A percentile compares a stretch with the other conserved stretches of the same genome.
Evolutionary conservation across 208 protist species (phyloP).

Genomic region (Chromosphaera perkinsii): DNA sequence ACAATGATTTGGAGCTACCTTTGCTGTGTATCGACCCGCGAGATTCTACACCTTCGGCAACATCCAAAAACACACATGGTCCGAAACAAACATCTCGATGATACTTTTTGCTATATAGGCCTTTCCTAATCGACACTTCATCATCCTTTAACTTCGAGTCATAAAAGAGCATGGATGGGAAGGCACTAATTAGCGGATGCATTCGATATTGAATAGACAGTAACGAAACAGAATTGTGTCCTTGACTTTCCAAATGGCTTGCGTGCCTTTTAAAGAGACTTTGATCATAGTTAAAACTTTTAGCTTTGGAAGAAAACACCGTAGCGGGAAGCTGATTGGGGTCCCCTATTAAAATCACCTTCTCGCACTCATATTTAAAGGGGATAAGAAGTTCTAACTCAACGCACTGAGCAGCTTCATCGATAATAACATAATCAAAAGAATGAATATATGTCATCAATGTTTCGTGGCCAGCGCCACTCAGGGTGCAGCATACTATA

Average conservation of each 20-base stretch:
- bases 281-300: slow-evolving; percentile 30
- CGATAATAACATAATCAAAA: slow-evolving; percentile 64
- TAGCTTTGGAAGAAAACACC: slow-evolving; percentile 40
- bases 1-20: too few species aligned
- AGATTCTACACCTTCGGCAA: neutral
- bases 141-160: slow-evolving; percentile 22
- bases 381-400: slow-evolving; percentile 63
- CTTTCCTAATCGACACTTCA: too few species aligned
- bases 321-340: slow-evolving; percentile 67
- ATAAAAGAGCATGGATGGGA: slow-evolving; percentile 60
- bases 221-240: neutral
- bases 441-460: slow-evolving; percentile 11
- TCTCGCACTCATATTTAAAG: slow-evolving; percentile 39
- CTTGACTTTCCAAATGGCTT: slow-evolving; percentile 2
- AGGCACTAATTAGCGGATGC: slow-evolving; percentile 53
- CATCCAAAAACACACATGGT: slow-evolving; percentile 13
- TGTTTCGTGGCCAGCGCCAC: neutral
- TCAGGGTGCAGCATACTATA: slow-evolving; percentile 20
- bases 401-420: slow-evolving; percentile 64
- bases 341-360: slow-evolving; percentile 62
- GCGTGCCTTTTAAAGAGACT: slow-evolving; percentile 29
- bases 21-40: too few species aligned
- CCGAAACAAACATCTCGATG: too few species aligned
- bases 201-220: slow-evolving; percentile 66
- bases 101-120: too few species aligned